Percentiles rank a stretch among this genome's conserved stretches.
Evolutionary conservation across 192 early-diverging fungal genomes (phyloP).

Genomic region (Coemansia sp.): DNA sequence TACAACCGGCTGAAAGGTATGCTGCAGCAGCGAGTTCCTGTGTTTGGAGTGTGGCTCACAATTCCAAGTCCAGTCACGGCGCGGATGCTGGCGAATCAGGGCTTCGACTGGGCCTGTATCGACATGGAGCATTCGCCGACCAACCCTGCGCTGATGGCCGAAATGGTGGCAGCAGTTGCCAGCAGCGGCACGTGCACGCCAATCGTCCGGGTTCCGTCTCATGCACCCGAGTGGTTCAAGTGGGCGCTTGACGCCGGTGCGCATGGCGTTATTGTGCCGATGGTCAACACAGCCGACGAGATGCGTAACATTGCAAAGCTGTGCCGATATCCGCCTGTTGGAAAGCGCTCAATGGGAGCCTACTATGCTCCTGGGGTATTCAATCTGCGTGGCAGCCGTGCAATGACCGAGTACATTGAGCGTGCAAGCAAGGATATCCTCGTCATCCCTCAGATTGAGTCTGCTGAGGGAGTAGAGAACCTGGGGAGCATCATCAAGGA

Average conservation of each 20-base stretch:
- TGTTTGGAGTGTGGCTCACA: constrained; percentile 48
- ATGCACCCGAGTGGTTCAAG: constrained; percentile 48
- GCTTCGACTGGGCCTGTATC: constrained; percentile 55
- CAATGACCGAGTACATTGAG: constrained; percentile 40
- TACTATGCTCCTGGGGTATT: constrained; percentile 36
- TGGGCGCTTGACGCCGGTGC: constrained; percentile 54
- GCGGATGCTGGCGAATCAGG: constrained; percentile 42
- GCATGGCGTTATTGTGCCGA: constrained; percentile 46
- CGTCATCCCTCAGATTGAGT: constrained; percentile 53
- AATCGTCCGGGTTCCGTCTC: constrained; percentile 51
- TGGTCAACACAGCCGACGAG: constrained; percentile 47
- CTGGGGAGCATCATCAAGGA: constrained; percentile 33
- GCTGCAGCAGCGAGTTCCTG: constrained; percentile 38
- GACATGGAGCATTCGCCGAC: constrained; percentile 53
- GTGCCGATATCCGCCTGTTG: constrained; percentile 43
- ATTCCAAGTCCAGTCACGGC: constrained; percentile 50
- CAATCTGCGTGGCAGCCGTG: constrained; percentile 33
- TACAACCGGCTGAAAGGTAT: constrained; percentile 29
- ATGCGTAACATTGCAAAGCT: constrained; percentile 24
- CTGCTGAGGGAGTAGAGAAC: constrained; percentile 39
- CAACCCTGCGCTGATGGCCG: constrained; percentile 49
- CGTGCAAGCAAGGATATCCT: constrained; percentile 32
- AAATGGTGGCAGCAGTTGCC: constrained; percentile 52
- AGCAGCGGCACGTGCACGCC: constrained; percentile 49
- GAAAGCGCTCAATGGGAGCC: constrained; percentile 42